These are phyloP conservation scores for Solanum dulcamara DNA, from an alignment of 257 asterid species.

Conservation along the genomic window DNA sequence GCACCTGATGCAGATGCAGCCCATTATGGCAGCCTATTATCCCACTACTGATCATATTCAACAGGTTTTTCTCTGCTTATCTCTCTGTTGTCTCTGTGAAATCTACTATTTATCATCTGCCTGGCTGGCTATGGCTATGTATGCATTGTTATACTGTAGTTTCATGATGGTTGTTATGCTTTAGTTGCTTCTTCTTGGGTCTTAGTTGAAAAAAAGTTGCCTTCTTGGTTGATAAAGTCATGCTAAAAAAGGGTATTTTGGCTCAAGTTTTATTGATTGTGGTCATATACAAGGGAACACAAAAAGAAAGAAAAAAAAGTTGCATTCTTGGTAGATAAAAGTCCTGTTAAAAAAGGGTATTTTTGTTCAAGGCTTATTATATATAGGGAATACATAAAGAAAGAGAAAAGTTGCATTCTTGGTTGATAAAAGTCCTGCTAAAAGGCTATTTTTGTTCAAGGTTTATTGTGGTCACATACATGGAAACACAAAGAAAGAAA, in stretches of 20 bases:
- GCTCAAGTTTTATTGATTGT: too few relatives aligned
- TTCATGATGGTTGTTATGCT: background rate
- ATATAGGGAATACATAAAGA: too few relatives aligned
- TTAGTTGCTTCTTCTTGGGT: background rate
- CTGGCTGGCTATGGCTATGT: background rate
- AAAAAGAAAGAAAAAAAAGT: background rate
- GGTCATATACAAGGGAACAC: too few relatives aligned
- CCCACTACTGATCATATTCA: slow-evolving; percentile 99
- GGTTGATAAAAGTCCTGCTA: background rate
- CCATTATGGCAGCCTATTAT: slow-evolving; percentile 98
- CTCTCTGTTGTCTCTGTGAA: background rate
- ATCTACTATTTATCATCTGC: background rate
- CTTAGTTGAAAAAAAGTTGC: background rate
- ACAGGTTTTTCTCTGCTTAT: slow-evolving; percentile 44
- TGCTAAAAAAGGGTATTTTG: background rate
- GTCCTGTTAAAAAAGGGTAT: too few relatives aligned
- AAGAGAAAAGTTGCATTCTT: background rate
- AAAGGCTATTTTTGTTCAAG: background rate
- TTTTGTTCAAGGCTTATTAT: too few relatives aligned
- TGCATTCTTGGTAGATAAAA: too few relatives aligned
- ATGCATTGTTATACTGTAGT: background rate
- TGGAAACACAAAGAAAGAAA: background rate
- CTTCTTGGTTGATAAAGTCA: background rate
- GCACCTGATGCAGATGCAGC: slow-evolving; percentile 99
- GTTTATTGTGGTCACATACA: background rate